phyloP scores from a whole-genome alignment of 148 eudicot species.

The Camellia japonica region DNA sequence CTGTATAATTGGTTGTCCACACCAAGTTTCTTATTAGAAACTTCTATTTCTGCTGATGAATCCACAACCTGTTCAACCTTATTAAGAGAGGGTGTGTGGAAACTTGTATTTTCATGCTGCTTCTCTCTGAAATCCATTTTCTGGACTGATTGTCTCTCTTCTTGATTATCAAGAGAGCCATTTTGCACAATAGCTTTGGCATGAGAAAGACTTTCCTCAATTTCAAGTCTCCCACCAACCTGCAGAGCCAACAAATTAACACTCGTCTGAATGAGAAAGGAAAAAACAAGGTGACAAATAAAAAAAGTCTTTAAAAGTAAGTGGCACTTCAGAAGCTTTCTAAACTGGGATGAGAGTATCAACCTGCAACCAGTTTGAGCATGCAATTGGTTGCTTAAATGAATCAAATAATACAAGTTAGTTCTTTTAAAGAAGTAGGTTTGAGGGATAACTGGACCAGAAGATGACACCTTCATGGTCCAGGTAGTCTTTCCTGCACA shows the following conservation, averaged over 20 bases:
- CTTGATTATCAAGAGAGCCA: slow-evolving; percentile 31
- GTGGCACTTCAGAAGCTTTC: background rate
- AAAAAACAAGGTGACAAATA: background rate
- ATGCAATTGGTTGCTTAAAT: background rate
- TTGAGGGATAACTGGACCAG: no score
- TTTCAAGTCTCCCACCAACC: slow-evolving; percentile 44
- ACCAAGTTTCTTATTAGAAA: slow-evolving; percentile 23
- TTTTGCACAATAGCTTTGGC: slow-evolving; percentile 26
- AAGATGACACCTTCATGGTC: no score
- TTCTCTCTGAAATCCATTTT: slow-evolving; percentile 24
- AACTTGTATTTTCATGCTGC: slow-evolving; percentile 26
- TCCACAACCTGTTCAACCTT: slow-evolving; percentile 27
- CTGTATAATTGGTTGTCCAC: slow-evolving; percentile 19
- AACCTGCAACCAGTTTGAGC: background rate
- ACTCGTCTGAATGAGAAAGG: slow-evolving; percentile 1
- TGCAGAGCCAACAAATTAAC: slow-evolving; percentile 25
- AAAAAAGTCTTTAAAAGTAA: background rate
- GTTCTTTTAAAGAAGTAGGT: no score
- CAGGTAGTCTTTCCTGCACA: no score
- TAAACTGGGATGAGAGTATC: background rate
- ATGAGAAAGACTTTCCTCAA: slow-evolving; percentile 27
- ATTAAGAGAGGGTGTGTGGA: slow-evolving; percentile 9
- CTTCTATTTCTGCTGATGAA: slow-evolving; percentile 27
- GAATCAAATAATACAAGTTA: no score
- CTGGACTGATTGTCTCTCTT: slow-evolving; percentile 27